A percentile compares a stretch with the other conserved stretches of the same genome.
Evolutionary conservation across 2,329 filamentous ascomycete genomes (phyloP).

Genomic region (Pleomassaria siparia): DNA sequence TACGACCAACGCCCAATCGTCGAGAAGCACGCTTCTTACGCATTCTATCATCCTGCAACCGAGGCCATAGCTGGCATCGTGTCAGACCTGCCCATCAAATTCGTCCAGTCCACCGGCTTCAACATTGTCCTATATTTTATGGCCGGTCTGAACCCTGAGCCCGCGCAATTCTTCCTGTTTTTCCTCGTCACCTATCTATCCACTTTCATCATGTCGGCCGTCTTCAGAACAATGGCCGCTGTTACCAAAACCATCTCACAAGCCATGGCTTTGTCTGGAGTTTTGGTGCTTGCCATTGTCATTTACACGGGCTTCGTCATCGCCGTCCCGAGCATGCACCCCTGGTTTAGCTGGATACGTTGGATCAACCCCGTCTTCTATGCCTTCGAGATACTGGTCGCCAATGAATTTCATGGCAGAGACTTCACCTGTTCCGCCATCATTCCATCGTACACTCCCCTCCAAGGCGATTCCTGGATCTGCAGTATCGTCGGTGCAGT

Average conservation of each 20-base stretch:
- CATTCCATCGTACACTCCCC: conserved; percentile 40
- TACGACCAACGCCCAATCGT: conserved; percentile 88
- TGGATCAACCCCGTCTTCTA: conserved; percentile 76
- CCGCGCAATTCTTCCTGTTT: conserved; percentile 82
- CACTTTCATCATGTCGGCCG: conserved; percentile 73
- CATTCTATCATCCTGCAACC: conserved; percentile 83
- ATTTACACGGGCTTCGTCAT: conserved; percentile 70
- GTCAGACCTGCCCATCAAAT: conserved; percentile 79
- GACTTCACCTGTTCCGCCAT: conserved; percentile 39
- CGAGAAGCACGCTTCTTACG: conserved; percentile 83
- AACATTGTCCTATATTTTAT: conserved; percentile 85
- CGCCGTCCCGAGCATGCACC: conserved; percentile 59
- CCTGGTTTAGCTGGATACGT: conserved; percentile 54
- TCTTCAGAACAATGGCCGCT: conserved; percentile 77
- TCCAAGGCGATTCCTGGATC: conserved; percentile 32
- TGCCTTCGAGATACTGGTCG: conserved; percentile 75
- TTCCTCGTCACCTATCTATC: conserved; percentile 58
- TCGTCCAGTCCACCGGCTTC: conserved; percentile 70
- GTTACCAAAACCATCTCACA: conserved; percentile 67
- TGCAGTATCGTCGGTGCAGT: conserved; percentile 44
- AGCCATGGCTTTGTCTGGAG: conserved; percentile 56
- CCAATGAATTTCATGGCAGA: conserved; percentile 64
- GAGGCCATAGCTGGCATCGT: conserved; percentile 84
- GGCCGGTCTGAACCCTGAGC: conserved; percentile 71
- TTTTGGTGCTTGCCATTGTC: conserved; percentile 65